These are phyloP conservation scores for Saururus chinensis DNA, from an alignment of 164 flowering plant genomes.

Conservation along the genomic window DNA sequence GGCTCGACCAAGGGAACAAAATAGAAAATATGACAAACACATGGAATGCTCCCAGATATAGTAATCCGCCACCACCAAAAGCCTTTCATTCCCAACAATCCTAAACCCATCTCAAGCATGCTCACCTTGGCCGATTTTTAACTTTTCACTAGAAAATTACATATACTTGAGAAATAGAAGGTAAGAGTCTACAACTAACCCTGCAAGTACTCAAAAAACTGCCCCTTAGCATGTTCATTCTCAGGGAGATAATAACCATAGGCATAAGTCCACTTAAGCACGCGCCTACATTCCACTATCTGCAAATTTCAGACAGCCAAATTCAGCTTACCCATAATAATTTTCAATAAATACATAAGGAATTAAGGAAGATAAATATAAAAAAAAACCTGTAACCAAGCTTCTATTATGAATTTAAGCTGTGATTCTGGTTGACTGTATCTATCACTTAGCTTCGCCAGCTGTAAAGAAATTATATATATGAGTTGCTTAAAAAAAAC, in stretches of 20 bases:
- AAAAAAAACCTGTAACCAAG: conserved; percentile 38
- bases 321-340: neutral
- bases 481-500: neutral
- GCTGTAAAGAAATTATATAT: conserved; percentile 13
- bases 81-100: neutral
- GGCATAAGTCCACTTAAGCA: conserved; percentile 91
- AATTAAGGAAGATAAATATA: neutral
- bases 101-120: neutral
- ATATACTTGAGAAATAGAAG: neutral
- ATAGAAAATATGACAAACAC: too few species aligned
- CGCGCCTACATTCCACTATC: conserved; percentile 72
- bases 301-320: conserved; percentile 18
- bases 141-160: neutral
- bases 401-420: conserved; percentile 78
- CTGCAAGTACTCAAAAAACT: conserved; percentile 81
- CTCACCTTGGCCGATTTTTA: neutral
- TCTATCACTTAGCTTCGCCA: conserved; percentile 45
- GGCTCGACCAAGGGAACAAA: neutral
- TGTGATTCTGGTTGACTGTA: conserved; percentile 69
- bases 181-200: conserved; percentile 21
- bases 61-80: neutral
- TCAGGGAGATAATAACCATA: conserved; percentile 83
- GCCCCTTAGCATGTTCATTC: conserved; percentile 57
- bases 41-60: neutral
- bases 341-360: neutral